Base-by-base conservation (phyloP, 148 eudicot genomes). In the Amaranthus palmeri region DNA sequence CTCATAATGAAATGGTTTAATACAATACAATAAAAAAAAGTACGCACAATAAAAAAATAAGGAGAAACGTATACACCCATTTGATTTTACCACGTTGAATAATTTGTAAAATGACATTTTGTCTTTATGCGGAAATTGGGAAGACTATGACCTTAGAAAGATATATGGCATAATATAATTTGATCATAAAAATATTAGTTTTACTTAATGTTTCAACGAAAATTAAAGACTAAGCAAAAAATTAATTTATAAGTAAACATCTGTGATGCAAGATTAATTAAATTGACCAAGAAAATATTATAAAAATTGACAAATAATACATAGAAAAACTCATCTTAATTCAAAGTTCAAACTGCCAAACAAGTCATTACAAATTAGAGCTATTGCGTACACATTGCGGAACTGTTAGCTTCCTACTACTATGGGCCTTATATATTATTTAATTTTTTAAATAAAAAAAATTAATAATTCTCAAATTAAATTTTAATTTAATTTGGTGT, bases 41-140 rank as follows among this genome's bases (percentile, higher is more conserved):
- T n/a, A n/a, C n/a, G n/a, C n/a, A n/a, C n/a, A n/a, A n/a, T n/a
- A n/a, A n/a, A 41, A 14, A 13, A 43, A 14, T 0, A 7, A n/a
- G 8, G 12, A 65, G 47, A 65, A 65, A 65, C 54, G 18, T 47
- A 48, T 54, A 18, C 10, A 54, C 8, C 59, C 61, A n/a, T 15
- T 69, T 17, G 59, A 11, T 3, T n/a, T 69, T 41, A 58, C 5
- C 5, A 15, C 54, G 36, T 25, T 25, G 36, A 10, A 8, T 9
- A 44, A 59, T 53, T 40, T 41, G 14, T 68, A 68, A 44, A 70
- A 70, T 15, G 73, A 56, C 73, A 69, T 70, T 45, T 70, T 44
- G 50, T 54, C 64, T 9, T 55, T 0, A 43, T 70, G 5, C 53
- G 3, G 48, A 40, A 52, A 11, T 13, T 11, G 14, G 2, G 52